Evolutionary conservation across 768 basidiomycete genomes (phyloP).

Genomic region (Phanerodontia chrysosporium): DNA sequence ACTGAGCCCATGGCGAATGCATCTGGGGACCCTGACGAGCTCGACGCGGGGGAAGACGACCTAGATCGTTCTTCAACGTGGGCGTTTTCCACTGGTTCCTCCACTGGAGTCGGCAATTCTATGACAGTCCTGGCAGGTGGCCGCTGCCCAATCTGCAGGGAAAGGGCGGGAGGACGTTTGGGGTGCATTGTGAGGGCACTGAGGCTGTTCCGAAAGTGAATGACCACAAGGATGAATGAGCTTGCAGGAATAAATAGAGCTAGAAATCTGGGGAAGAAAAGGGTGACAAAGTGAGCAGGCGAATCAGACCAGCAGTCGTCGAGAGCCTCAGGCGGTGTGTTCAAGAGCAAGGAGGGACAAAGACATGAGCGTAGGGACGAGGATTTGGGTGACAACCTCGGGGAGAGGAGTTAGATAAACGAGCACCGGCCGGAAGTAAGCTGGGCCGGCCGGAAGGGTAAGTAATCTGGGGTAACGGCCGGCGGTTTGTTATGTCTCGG

Average conservation of each 20-base stretch:
- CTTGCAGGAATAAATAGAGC: conserved; percentile 1
- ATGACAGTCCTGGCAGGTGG: conserved; percentile 26
- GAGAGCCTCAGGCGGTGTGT: background rate
- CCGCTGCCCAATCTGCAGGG: conserved; percentile 30
- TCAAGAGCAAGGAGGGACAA: conserved; percentile 2
- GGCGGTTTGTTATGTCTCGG: background rate
- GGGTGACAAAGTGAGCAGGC: background rate
- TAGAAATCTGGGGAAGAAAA: background rate
- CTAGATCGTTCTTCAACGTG: conserved; percentile 15
- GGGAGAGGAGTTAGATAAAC: background rate
- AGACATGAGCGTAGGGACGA: background rate
- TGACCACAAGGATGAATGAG: background rate
- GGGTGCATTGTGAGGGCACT: conserved; percentile 9
- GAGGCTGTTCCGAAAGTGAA: background rate
- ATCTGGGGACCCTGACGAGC: conserved; percentile 26
- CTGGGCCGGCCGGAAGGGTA: background rate
- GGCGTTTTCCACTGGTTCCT: conserved; percentile 29
- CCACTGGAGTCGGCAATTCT: conserved; percentile 32
- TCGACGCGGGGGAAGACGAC: conserved; percentile 29
- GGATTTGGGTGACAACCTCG: background rate
- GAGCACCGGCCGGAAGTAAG: background rate
- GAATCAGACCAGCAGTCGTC: background rate
- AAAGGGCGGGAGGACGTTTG: conserved; percentile 48
- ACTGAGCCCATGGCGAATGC: conserved; percentile 18
- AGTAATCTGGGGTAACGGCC: background rate